phyloP scores from a whole-genome alignment of 805 yeast species.

The Ogataea dorogensis region DNA sequence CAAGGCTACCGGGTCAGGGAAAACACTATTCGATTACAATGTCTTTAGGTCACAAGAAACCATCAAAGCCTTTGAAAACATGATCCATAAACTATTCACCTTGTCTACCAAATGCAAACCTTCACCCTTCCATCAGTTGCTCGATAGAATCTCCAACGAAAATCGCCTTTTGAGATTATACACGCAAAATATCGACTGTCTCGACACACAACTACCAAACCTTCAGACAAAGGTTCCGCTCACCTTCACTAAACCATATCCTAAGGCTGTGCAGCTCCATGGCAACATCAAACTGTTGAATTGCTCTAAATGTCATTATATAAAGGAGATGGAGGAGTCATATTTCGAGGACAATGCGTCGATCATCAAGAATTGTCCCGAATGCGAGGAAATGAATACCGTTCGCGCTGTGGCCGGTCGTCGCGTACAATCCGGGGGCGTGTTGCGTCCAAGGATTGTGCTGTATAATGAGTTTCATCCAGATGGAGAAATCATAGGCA shows the following conservation, averaged over 20 bases:
- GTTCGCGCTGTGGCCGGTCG: constrained; percentile 61
- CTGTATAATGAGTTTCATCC: constrained; percentile 78
- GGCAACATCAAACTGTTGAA: constrained; percentile 73
- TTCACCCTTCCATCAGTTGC: constrained; percentile 69
- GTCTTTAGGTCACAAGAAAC: constrained; percentile 66
- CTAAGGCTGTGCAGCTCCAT: constrained; percentile 74
- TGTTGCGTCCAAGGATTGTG: constrained; percentile 63
- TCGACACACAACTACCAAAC: constrained; percentile 58
- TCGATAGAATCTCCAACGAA: constrained; percentile 57
- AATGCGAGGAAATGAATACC: constrained; percentile 57
- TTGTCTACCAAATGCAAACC: constrained; percentile 59
- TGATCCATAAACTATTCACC: constrained; percentile 61
- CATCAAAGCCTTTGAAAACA: constrained; percentile 65
- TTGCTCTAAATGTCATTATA: constrained; percentile 73
- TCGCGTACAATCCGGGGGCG: constrained; percentile 61
- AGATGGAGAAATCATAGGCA: constrained; percentile 84
- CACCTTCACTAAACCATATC: constrained; percentile 35
- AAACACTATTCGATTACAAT: constrained; percentile 70
- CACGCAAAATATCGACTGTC: constrained; percentile 85
- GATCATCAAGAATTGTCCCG: constrained; percentile 53
- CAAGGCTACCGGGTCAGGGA: constrained; percentile 44
- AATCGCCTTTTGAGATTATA: constrained; percentile 70
- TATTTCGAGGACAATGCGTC: constrained; percentile 39
- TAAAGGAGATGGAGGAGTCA: constrained; percentile 50
- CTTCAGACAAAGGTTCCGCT: constrained; percentile 52